phyloP scores from a whole-genome alignment of 1,284 basidiomycete species.

The Cryptococcus sp. region DNA sequence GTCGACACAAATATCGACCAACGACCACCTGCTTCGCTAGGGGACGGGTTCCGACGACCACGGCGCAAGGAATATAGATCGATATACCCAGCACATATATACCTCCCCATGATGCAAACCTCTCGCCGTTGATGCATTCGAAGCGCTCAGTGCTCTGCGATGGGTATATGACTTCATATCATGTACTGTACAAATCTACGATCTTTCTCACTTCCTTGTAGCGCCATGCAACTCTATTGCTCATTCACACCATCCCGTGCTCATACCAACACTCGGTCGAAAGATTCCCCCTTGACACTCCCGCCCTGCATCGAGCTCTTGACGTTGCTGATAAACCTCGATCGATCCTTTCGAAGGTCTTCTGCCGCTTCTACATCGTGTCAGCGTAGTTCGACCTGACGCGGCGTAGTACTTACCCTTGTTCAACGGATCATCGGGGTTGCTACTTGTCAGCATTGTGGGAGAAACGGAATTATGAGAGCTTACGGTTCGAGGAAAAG shows the following conservation, averaged over 20 bases:
- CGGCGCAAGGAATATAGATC: background rate
- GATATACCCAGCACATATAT: background rate
- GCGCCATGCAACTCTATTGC: background rate
- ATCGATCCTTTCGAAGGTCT: conserved; percentile 78
- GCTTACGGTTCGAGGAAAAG: conserved; percentile 83
- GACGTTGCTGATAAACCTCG: conserved; percentile 74
- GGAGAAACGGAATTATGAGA: background rate
- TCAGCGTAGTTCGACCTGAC: conserved; percentile 11
- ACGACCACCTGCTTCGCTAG: too few relatives aligned
- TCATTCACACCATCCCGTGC: background rate
- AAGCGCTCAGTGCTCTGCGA: too few relatives aligned
- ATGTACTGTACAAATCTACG: conserved; percentile 1
- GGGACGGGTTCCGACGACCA: too few relatives aligned
- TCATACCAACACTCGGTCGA: conserved; percentile 60
- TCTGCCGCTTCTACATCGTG: conserved; percentile 75
- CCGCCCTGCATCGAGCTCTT: conserved; percentile 75
- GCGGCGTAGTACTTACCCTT: conserved; percentile 60
- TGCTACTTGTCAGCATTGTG: conserved; percentile 43
- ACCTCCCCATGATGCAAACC: too few relatives aligned
- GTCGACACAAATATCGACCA: too few relatives aligned
- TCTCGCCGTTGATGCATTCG: too few relatives aligned
- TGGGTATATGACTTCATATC: too few relatives aligned
- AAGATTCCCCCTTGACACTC: conserved; percentile 65
- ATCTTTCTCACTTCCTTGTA: too few relatives aligned
- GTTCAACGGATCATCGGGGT: conserved; percentile 96